phyloP scores from a whole-genome alignment of 2,329 filamentous ascomycete species.

The Clonostachys rosea region DNA sequence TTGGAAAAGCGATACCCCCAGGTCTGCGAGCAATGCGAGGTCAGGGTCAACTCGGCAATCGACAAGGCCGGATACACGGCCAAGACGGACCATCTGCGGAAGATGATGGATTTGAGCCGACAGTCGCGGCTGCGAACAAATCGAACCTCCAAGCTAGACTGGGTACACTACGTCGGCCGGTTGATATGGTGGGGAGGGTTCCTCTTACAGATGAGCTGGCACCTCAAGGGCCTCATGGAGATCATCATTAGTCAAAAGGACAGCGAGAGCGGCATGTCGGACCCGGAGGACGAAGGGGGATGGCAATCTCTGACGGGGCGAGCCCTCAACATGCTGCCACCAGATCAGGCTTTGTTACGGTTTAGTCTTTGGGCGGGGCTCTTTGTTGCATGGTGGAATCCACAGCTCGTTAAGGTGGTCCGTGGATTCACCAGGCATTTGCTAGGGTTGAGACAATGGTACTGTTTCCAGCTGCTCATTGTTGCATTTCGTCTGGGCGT shows the following conservation, averaged over 20 bases:
- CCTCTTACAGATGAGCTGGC: conserved; percentile 44
- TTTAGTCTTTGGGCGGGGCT: not conserved
- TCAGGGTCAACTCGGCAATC: conserved; percentile 66
- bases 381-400: conserved; percentile 61
- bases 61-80: conserved; percentile 72
- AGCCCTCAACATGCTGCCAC: not conserved
- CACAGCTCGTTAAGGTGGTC: conserved; percentile 54
- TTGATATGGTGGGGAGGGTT: conserved; percentile 45
- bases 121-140: conserved; percentile 12
- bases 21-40: conserved; percentile 78
- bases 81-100: conserved; percentile 73
- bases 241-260: conserved; percentile 12
- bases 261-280: conserved; percentile 20
- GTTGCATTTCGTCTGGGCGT: conserved; percentile 43
- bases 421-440: conserved; percentile 58
- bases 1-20: conserved; percentile 85
- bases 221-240: conserved; percentile 24
- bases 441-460: conserved; percentile 59
- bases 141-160: conserved; percentile 27
- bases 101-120: conserved; percentile 66
- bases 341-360: not conserved
- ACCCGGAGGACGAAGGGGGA: conserved; percentile 19
- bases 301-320: not conserved
- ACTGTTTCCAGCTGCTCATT: conserved; percentile 58
- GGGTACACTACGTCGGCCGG: conserved; percentile 32